Conservation (phyloP, 1,139 yeast species). For the Zhuliangozyma blackwelliae region DNA sequence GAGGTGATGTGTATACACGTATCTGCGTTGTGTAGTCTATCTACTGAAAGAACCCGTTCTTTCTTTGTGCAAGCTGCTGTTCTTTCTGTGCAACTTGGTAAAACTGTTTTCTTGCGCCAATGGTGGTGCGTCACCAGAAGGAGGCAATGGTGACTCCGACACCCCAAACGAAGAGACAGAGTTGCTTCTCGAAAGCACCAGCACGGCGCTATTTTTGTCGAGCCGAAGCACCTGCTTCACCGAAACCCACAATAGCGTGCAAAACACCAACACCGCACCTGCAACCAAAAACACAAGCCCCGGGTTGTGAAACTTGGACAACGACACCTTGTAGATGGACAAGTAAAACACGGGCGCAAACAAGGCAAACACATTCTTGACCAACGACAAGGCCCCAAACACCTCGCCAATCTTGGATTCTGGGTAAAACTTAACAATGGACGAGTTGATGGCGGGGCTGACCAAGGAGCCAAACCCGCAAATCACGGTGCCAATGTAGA, state of each 20-base stretch:
- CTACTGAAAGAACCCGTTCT: slow-evolving; percentile 6
- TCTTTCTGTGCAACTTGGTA: slow-evolving; percentile 16
- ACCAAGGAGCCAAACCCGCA: slow-evolving; percentile 44
- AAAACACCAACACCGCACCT: slow-evolving; percentile 6
- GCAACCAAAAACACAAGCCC: slow-evolving; percentile 15
- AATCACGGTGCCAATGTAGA: slow-evolving; percentile 24
- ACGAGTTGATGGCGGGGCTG: slow-evolving; percentile 32
- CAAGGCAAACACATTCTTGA: slow-evolving; percentile 27
- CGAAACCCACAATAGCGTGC: slow-evolving; percentile 7
- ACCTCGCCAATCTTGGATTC: slow-evolving; percentile 38
- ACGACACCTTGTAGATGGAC: slow-evolving; percentile 24
- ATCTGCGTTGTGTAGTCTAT: neutral
- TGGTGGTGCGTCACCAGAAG: neutral
- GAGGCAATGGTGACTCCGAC: neutral
- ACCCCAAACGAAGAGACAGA: slow-evolving; percentile 9
- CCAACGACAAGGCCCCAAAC: slow-evolving; percentile 34
- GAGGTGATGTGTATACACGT: no score
- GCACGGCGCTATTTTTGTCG: slow-evolving; percentile 7
- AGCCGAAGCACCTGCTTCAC: slow-evolving; percentile 15
- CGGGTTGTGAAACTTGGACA: slow-evolving; percentile 16
- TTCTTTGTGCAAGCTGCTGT: slow-evolving; percentile 11
- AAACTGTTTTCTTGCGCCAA: slow-evolving; percentile 4
- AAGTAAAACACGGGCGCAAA: slow-evolving; percentile 25
- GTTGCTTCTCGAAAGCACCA: slow-evolving; percentile 15
- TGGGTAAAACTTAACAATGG: slow-evolving; percentile 36